A percentile compares a stretch with the other conserved stretches of the same genome.
These are phyloP conservation scores for Erodium moschatum DNA, from an alignment of 441 rosid species.

Conservation along the genomic window DNA sequence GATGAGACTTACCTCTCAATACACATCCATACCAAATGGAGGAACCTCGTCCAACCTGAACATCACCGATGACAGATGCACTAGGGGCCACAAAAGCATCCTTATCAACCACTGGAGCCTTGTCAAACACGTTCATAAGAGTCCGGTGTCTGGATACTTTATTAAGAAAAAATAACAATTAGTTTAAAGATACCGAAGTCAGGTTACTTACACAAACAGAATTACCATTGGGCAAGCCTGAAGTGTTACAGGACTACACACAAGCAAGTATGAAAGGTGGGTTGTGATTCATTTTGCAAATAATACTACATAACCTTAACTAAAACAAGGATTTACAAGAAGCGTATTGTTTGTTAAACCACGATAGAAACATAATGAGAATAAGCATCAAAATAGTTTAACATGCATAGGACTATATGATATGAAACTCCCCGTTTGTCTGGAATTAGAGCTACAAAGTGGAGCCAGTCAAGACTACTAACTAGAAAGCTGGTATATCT, in stretches of 20 bases:
- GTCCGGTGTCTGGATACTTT: background rate
- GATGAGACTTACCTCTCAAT: conserved; percentile 1
- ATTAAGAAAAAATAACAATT: background rate
- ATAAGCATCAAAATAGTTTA: background rate
- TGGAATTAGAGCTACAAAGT: background rate
- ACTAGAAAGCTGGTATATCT: background rate
- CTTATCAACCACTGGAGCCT: conserved; percentile 7
- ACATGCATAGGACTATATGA: background rate
- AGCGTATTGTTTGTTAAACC: too few relatives aligned
- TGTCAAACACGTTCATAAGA: conserved; percentile 3
- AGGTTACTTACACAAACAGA: background rate
- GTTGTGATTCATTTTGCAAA: background rate
- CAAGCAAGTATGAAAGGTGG: background rate
- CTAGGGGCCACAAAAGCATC: conserved; percentile 11
- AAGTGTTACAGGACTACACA: background rate
- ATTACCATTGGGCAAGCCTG: conserved; percentile 60
- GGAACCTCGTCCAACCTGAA: conserved; percentile 9
- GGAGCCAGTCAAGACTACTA: background rate
- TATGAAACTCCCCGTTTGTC: background rate
- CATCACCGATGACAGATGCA: conserved; percentile 7
- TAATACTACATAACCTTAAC: background rate
- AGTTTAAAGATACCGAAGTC: background rate
- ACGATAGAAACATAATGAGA: background rate
- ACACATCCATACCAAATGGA: conserved; percentile 11
- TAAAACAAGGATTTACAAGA: background rate